Conservation (phyloP, 2,329 filamentous ascomycete species). For the Claviceps capensis region DNA sequence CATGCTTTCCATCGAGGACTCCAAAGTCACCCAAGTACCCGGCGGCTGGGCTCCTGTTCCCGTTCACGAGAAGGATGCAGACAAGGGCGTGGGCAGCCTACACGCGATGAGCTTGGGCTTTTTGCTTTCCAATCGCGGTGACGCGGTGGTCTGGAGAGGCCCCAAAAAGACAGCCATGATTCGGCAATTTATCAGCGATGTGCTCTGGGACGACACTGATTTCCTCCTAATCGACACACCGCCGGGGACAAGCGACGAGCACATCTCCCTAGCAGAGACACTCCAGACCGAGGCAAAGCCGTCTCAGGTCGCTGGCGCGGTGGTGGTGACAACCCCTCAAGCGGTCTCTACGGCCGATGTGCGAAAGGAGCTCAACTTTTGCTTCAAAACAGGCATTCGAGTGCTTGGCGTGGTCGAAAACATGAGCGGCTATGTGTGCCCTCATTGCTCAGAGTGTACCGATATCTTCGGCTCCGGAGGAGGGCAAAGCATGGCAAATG, state of each 20-base stretch:
- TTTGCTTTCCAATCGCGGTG: constrained; percentile 65
- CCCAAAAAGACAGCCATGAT: constrained; percentile 99
- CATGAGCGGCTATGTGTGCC: constrained; percentile 86
- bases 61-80: constrained; percentile 52
- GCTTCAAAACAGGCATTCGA: constrained; percentile 64
- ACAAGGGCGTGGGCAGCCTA: constrained; percentile 45
- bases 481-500: constrained; percentile 74
- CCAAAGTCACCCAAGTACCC: constrained; percentile 82
- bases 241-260: constrained; percentile 90
- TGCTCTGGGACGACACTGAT: constrained; percentile 78
- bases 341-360: constrained; percentile 89
- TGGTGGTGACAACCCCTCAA: constrained; percentile 92
- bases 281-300: constrained; percentile 50
- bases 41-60: constrained; percentile 85
- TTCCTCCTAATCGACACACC: constrained; percentile 93
- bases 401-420: constrained; percentile 91
- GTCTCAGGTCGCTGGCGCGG: constrained; percentile 68
- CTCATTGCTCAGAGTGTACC: constrained; percentile 69
- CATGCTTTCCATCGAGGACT: constrained; percentile 78
- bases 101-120: constrained; percentile 91
- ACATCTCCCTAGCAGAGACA: constrained; percentile 87
- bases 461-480: constrained; percentile 90
- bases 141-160: constrained; percentile 93
- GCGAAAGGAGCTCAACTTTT: constrained; percentile 89
- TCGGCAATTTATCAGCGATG: constrained; percentile 84